A percentile compares a stretch with the other conserved stretches of the same genome.
Conservation (phyloP, 1,284 basidiomycete species). For the Thecaphora thlaspeos region DNA sequence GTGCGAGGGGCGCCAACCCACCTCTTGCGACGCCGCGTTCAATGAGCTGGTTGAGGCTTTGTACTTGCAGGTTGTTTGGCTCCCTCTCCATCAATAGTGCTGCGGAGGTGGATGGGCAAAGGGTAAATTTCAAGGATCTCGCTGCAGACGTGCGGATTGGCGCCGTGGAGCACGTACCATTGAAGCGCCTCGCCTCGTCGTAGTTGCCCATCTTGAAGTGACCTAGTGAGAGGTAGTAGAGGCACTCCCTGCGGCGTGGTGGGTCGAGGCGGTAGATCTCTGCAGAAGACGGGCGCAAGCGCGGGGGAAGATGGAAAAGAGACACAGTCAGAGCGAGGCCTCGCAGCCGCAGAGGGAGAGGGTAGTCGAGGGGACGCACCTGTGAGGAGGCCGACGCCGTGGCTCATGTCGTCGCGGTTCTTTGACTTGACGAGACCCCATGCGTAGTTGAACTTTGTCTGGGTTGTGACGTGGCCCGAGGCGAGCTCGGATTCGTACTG, state of each 20-base stretch:
- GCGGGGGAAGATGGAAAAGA: too few relatives aligned
- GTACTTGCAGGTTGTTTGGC: conserved; percentile 88
- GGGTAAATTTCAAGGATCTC: not conserved
- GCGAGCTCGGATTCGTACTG: conserved; percentile 86
- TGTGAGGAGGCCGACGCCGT: conserved; percentile 82
- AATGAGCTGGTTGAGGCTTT: conserved; percentile 78
- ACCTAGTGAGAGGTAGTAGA: conserved; percentile 94
- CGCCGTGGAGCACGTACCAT: conserved; percentile 68
- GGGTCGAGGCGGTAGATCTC: conserved; percentile 92
- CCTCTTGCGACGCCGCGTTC: conserved; percentile 84
- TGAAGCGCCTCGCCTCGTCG: conserved; percentile 87
- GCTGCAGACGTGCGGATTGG: not conserved
- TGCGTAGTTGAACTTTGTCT: conserved; percentile 98
- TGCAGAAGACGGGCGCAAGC: too few relatives aligned
- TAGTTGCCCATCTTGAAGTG: conserved; percentile 97
- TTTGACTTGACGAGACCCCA: conserved; percentile 65
- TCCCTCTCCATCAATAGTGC: conserved; percentile 87
- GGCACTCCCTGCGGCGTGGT: conserved; percentile 82
- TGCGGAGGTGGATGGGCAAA: conserved; percentile 57
- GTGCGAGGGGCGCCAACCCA: conserved; percentile 57
- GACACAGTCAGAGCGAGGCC: not conserved
- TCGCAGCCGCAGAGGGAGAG: not conserved
- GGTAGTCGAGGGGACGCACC: conserved; percentile 62
- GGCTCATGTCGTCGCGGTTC: conserved; percentile 62
- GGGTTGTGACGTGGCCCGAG: conserved; percentile 79